phyloP scores from a whole-genome alignment of 192 early-diverging fungal species.

The Podila horticola region DNA sequence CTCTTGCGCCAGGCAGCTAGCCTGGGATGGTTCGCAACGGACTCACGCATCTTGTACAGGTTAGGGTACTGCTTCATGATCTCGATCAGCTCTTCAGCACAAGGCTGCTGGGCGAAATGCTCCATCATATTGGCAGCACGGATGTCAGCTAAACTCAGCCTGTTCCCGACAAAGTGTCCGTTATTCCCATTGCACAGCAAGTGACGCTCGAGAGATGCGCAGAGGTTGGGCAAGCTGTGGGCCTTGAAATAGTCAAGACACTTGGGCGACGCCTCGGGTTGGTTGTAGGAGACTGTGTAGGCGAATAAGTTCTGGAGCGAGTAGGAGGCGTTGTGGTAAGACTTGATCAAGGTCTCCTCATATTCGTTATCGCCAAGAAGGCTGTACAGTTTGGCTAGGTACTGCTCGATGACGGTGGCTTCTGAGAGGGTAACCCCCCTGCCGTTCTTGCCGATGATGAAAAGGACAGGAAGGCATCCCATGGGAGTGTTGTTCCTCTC shows the following conservation, averaged over 20 bases:
- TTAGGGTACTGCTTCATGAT: slow-evolving; percentile 15
- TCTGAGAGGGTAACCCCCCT: slow-evolving; percentile 1
- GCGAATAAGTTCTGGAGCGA: background rate
- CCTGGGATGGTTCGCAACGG: slow-evolving; percentile 27
- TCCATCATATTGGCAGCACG: background rate
- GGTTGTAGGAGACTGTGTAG: background rate
- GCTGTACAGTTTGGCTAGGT: background rate
- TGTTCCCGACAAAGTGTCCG: slow-evolving; percentile 3
- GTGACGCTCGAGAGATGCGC: background rate
- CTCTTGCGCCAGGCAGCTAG: slow-evolving; percentile 25
- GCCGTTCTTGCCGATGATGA: slow-evolving; percentile 7
- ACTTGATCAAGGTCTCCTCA: background rate
- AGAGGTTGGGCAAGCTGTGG: background rate
- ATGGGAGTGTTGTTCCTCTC: slow-evolving; percentile 15
- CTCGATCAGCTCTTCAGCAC: background rate
- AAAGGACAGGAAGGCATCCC: slow-evolving; percentile 18
- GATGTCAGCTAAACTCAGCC: slow-evolving; percentile 2
- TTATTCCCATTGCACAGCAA: background rate
- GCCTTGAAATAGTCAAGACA: background rate
- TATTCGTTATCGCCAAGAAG: slow-evolving; percentile 1
- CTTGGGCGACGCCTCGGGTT: background rate
- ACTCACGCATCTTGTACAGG: slow-evolving; percentile 16
- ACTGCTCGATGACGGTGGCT: background rate
- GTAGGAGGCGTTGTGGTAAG: background rate
- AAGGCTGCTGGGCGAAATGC: slow-evolving; percentile 3